These are phyloP conservation scores for Ophidiomyces ophidiicola DNA, from an alignment of 2,329 filamentous ascomycete genomes.

Conservation along the genomic window DNA sequence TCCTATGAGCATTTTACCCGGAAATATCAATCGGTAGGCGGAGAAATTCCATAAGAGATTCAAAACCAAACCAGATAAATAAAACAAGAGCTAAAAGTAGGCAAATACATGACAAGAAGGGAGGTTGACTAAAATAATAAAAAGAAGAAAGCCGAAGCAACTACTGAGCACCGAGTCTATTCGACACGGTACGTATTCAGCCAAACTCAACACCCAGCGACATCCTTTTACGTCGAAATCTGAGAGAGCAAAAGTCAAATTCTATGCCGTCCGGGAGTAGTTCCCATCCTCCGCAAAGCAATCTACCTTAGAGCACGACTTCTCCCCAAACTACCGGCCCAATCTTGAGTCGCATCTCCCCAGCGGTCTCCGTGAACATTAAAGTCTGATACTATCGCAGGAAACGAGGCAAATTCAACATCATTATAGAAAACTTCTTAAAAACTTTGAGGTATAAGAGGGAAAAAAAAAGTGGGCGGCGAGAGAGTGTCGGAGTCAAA, in stretches of 20 bases:
- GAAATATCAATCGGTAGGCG: too few species aligned
- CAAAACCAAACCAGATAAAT: slow-evolving; percentile 17
- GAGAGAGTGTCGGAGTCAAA: slow-evolving; percentile 25
- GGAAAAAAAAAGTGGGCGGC: slow-evolving; percentile 21
- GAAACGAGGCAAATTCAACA: slow-evolving; percentile 9
- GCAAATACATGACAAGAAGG: slow-evolving; percentile 32
- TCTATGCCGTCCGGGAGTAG: background rate
- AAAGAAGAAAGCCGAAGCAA: slow-evolving; percentile 19
- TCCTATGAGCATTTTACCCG: too few species aligned
- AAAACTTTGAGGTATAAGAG: slow-evolving; percentile 24
- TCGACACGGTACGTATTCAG: background rate
- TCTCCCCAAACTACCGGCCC: background rate
- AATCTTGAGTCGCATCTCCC: slow-evolving; percentile 7
- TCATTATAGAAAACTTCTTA: slow-evolving; percentile 14
- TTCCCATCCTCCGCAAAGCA: background rate
- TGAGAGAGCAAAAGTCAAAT: background rate
- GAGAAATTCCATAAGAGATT: slow-evolving; percentile 5
- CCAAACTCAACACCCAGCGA: background rate
- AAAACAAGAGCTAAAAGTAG: slow-evolving; percentile 29
- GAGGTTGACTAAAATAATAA: slow-evolving; percentile 13
- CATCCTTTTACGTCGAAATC: slow-evolving; percentile 2
- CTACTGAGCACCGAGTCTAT: background rate
- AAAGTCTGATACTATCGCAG: slow-evolving; percentile 21
- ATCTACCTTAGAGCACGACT: background rate
- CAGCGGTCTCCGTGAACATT: slow-evolving; percentile 17